Percentiles rank a stretch among this genome's conserved stretches.
Conservation (phyloP, 208 protist species). For the Hexamita inflata region DNA sequence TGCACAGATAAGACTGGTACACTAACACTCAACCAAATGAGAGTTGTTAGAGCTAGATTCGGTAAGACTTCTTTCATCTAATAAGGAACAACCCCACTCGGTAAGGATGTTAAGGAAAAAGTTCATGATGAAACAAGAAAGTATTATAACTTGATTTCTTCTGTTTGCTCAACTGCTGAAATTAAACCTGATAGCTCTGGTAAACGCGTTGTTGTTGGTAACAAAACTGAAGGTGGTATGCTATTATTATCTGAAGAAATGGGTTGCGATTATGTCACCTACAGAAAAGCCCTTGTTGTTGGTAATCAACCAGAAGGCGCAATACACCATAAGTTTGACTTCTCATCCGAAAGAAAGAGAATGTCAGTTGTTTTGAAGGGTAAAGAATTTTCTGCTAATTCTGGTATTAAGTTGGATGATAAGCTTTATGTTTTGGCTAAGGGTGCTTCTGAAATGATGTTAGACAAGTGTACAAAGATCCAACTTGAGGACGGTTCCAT, state of each 20-base stretch:
- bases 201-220: slow-evolving; percentile 45
- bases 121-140: not conserved
- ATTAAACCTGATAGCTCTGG: not conserved
- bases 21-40: slow-evolving; percentile 88
- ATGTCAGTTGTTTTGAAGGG: slow-evolving; percentile 44
- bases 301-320: not conserved
- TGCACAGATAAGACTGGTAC: slow-evolving; percentile 92
- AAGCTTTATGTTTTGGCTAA: slow-evolving; percentile 54
- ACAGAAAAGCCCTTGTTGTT: slow-evolving; percentile 22
- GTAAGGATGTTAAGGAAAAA: no score
- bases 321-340: slow-evolving; percentile 33
- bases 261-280: slow-evolving; percentile 30
- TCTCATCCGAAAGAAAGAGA: slow-evolving; percentile 50
- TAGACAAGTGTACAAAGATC: slow-evolving; percentile 54
- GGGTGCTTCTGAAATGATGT: slow-evolving; percentile 67
- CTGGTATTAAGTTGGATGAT: not conserved
- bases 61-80: slow-evolving; percentile 48
- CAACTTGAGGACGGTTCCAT: slow-evolving; percentile 39
- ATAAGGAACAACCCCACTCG: no score
- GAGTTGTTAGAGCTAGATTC: slow-evolving; percentile 65
- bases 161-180: not conserved
- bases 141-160: not conserved
- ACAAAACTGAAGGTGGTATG: slow-evolving; percentile 63
- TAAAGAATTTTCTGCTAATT: not conserved
- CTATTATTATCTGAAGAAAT: slow-evolving; percentile 41